Conservation (phyloP, 306 rosid genomes). For the Corylus avellana region DNA sequence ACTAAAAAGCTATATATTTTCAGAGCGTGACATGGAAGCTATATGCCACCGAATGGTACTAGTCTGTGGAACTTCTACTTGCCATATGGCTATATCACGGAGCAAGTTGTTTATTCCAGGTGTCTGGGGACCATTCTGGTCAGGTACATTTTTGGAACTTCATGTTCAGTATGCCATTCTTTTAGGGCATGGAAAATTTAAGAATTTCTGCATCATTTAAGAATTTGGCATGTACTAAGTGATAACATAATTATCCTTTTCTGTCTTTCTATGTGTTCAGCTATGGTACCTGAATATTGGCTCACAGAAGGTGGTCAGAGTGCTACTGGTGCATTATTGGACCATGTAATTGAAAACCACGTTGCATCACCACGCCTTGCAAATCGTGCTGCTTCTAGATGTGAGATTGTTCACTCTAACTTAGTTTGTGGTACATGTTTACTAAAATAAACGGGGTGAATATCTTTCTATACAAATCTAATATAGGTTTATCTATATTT, state of each 20-base stretch:
- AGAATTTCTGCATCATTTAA: slow-evolving; percentile 9
- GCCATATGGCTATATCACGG: slow-evolving; percentile 90
- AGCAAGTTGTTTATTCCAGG: slow-evolving; percentile 92
- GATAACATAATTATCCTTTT: slow-evolving; percentile 19
- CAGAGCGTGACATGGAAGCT: slow-evolving; percentile 64
- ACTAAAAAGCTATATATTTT: slow-evolving; percentile 21
- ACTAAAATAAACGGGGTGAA: not conserved
- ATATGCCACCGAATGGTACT: slow-evolving; percentile 76
- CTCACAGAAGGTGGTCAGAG: slow-evolving; percentile 99
- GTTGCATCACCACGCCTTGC: slow-evolving; percentile 74
- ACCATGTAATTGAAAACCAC: slow-evolving; percentile 84
- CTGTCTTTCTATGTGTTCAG: slow-evolving; percentile 47
- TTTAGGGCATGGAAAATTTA: not conserved
- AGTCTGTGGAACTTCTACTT: slow-evolving; percentile 98
- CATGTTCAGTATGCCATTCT: slow-evolving; percentile 11
- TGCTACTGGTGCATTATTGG: slow-evolving; percentile 98
- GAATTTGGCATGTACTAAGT: slow-evolving; percentile 24
- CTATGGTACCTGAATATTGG: slow-evolving; percentile 97
- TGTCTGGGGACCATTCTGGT: slow-evolving; percentile 99
- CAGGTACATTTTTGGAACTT: slow-evolving; percentile 54
- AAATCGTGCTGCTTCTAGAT: slow-evolving; percentile 81
- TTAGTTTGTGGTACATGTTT: slow-evolving; percentile 21
- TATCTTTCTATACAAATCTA: slow-evolving; percentile 4
- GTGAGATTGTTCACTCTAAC: slow-evolving; percentile 38
- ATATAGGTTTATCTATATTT: slow-evolving; percentile 19